phyloP scores from a whole-genome alignment of 2,329 filamentous ascomycete genomes.

The Aspergillus flavus region DNA sequence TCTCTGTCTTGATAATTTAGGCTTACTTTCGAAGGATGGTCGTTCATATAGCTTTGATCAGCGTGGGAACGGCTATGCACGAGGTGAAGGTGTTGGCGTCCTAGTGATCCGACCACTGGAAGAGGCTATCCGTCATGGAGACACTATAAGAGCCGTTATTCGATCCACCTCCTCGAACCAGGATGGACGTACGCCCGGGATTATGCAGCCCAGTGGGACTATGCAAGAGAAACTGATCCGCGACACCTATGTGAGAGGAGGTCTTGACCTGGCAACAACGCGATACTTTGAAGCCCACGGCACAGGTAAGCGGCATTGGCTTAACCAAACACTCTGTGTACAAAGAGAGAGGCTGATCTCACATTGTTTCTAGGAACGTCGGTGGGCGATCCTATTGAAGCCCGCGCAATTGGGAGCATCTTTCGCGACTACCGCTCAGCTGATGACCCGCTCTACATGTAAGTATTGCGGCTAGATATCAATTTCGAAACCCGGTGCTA shows the following conservation, averaged over 20 bases:
- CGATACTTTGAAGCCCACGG: slow-evolving; percentile 45
- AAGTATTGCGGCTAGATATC: not conserved
- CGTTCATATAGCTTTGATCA: slow-evolving; percentile 31
- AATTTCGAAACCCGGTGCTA: not conserved
- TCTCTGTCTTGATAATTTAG: slow-evolving; percentile 14
- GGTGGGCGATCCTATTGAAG: slow-evolving; percentile 60
- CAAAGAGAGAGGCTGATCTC: not conserved
- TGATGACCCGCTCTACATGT: slow-evolving; percentile 17
- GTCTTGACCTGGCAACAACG: slow-evolving; percentile 22
- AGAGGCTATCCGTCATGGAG: slow-evolving; percentile 48
- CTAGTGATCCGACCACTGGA: slow-evolving; percentile 54
- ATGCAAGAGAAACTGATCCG: slow-evolving; percentile 43
- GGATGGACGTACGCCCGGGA: slow-evolving; percentile 38
- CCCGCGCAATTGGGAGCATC: slow-evolving; percentile 50
- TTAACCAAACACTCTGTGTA: not conserved
- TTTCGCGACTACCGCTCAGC: slow-evolving; percentile 7
- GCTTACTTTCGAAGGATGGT: slow-evolving; percentile 14
- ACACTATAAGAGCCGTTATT: slow-evolving; percentile 43
- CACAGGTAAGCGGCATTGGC: slow-evolving; percentile 33
- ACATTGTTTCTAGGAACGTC: slow-evolving; percentile 38
- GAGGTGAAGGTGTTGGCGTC: slow-evolving; percentile 53
- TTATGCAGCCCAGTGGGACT: slow-evolving; percentile 43
- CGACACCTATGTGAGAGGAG: slow-evolving; percentile 33
- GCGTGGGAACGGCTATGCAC: slow-evolving; percentile 49
- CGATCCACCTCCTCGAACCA: slow-evolving; percentile 32